phyloP scores from a whole-genome alignment of 495 filamentous ascomycete species.

The Daldinia grandis region DNA sequence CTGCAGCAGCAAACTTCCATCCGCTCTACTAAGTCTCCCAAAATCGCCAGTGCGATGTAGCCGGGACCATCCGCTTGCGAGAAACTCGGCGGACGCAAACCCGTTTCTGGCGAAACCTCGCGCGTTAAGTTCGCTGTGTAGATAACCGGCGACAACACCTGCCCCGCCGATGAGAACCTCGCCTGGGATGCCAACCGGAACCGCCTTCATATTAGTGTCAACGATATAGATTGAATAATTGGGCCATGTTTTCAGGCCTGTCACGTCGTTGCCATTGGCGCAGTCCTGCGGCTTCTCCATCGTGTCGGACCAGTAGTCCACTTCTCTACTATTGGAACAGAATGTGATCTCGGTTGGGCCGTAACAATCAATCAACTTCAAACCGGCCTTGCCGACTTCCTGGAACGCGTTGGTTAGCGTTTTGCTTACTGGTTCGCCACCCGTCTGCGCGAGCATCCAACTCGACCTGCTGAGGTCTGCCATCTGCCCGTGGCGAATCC shows the following conservation, averaged over 20 bases:
- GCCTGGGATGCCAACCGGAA: constrained; percentile 49
- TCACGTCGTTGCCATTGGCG: not conserved
- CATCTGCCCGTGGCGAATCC: not conserved
- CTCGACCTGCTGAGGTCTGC: not conserved
- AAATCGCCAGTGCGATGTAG: constrained; percentile 56
- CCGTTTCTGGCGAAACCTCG: not conserved
- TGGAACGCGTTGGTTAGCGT: not conserved
- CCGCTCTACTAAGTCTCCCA: constrained; percentile 39
- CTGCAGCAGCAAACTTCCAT: constrained; percentile 51
- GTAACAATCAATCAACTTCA: constrained; percentile 46
- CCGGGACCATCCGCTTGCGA: constrained; percentile 44
- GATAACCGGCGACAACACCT: constrained; percentile 49
- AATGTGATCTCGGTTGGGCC: constrained; percentile 47
- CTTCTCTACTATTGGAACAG: not conserved
- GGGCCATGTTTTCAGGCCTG: constrained; percentile 26
- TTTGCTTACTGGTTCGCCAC: not conserved
- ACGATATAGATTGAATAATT: constrained; percentile 57
- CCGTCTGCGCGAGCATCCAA: not conserved
- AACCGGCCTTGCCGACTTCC: not conserved
- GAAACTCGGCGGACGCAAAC: constrained; percentile 33
- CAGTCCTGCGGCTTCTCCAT: constrained; percentile 8
- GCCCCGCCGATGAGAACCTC: constrained; percentile 53
- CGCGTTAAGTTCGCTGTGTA: constrained; percentile 12
- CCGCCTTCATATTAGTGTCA: constrained; percentile 49
- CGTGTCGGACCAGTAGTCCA: constrained; percentile 1